Evolutionary conservation across 495 filamentous ascomycete species (phyloP), one percentile per base, ranked within the genome.

Genomic region (Mytilinidion resinicola): DNA sequence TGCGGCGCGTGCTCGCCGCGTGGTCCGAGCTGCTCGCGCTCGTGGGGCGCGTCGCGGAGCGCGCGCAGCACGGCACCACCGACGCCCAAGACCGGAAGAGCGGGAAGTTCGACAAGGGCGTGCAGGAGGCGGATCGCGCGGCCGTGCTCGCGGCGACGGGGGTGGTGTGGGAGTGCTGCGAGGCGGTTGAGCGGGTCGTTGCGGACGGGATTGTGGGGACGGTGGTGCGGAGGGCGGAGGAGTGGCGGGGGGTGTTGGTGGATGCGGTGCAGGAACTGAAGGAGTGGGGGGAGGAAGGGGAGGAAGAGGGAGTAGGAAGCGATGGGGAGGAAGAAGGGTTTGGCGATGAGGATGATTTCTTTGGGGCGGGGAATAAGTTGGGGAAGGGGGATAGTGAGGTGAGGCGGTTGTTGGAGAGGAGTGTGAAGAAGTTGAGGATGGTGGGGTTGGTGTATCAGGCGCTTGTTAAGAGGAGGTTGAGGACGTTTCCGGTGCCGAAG

Each of bases 261-360:
- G 91, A 96, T 74, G 86, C 90, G 0, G 77, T 93, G 30, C 79
- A 85, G 61, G 91, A 96, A 72, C 71, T 96, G 60, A 88, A 89
- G 59, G 87, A 89, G 63, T 96, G 90, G 86, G 59, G 48, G 14
- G 72, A 73, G 41, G 73, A 72, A 9, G 56, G 77, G 25, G 78
- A 76, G 35, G 80, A 77, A 9, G 80, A 81, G 68, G 76, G 77
- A 0, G 36, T 74, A 72, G 5, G 43, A 3, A 43, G 38, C 14
- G 19, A 19, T 11, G 74, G 78, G 1, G 76, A 79, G 9, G 73
- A 74, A 17, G 35, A 41, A 21, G 52, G 20, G 0, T 53, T 53
- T 17, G 51, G 43, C 12, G 44, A 25, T 3, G 75, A 75, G 0
- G 72, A 70, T 17, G 72, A 74, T 4, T 60, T 84, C 21, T 85